Evolutionary conservation across 176 grass and related monocot species (phyloP).

Genomic region (Oryza punctata): DNA sequence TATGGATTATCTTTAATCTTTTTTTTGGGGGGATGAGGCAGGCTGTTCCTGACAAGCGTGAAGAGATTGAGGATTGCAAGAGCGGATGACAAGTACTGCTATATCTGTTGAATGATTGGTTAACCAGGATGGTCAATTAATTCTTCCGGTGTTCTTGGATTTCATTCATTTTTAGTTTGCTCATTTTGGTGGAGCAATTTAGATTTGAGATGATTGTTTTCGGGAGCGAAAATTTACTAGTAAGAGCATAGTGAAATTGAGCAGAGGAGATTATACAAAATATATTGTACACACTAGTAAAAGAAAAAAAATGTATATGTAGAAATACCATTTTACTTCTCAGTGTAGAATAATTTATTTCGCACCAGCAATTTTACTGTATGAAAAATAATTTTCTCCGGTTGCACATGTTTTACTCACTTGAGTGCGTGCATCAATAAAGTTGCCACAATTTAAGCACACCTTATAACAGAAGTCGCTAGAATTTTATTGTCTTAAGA

Average conservation of each 20-base stretch:
- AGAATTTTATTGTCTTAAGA: no score
- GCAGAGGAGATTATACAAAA: not conserved
- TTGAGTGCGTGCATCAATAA: no score
- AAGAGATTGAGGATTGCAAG: constrained; percentile 69
- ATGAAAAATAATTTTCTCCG: no score
- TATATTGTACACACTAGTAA: not conserved
- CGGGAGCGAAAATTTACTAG: not conserved
- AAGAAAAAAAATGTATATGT: not conserved
- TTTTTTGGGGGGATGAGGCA: not conserved
- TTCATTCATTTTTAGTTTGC: not conserved
- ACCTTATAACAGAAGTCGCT: no score
- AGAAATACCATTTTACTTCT: not conserved
- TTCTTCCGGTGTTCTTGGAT: not conserved
- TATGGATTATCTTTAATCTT: not conserved
- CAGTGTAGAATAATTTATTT: no score
- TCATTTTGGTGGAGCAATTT: not conserved
- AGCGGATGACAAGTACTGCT: constrained; percentile 39
- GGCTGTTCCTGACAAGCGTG: constrained; percentile 62
- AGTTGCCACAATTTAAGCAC: no score
- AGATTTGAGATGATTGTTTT: not conserved
- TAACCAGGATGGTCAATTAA: not conserved
- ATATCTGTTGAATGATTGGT: not conserved
- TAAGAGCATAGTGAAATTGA: not conserved
- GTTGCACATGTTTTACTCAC: no score
- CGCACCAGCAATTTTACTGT: no score